Evolutionary conservation across 805 yeast genomes (phyloP).

Genomic region (Sungouiozyma intestinalis): DNA sequence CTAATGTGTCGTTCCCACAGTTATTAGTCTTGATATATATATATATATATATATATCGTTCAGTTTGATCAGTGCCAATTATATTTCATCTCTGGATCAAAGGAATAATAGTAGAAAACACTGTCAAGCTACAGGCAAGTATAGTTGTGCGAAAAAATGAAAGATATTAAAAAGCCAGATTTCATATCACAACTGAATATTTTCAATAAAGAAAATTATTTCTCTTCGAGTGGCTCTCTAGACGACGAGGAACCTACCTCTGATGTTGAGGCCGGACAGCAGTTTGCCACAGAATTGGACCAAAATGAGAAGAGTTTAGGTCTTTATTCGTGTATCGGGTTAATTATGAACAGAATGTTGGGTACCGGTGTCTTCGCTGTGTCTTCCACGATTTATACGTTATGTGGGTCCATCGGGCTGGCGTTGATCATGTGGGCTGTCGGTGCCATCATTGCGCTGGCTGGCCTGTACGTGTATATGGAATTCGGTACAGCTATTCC

Average conservation of each 20-base stretch:
- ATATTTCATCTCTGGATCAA: too few relatives aligned
- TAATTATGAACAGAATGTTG: conserved; percentile 57
- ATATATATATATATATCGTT: background rate
- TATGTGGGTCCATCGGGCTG: conserved; percentile 60
- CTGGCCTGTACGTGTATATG: conserved; percentile 61
- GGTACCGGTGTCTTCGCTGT: conserved; percentile 74
- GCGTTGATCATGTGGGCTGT: conserved; percentile 63
- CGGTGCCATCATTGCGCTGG: conserved; percentile 58
- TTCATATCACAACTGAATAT: conserved; percentile 22
- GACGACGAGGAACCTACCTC: conserved; percentile 7
- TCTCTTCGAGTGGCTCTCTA: conserved; percentile 4
- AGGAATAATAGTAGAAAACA: too few relatives aligned
- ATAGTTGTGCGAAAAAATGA: conserved; percentile 6
- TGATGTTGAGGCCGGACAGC: conserved; percentile 21
- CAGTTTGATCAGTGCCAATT: background rate
- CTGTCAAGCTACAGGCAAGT: too few relatives aligned
- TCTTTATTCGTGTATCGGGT: conserved; percentile 48
- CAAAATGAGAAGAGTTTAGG: conserved; percentile 38
- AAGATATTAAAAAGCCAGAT: conserved; percentile 7
- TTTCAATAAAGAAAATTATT: conserved; percentile 23
- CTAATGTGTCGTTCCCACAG: too few relatives aligned
- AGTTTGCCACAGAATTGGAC: conserved; percentile 30
- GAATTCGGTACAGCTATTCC: conserved; percentile 74
- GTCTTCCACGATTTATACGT: conserved; percentile 43
- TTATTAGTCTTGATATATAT: too few relatives aligned